Percentiles rank a stretch among this genome's conserved stretches.
Conservation (phyloP, 495 filamentous ascomycete genomes). For the Penicillium salamii region DNA sequence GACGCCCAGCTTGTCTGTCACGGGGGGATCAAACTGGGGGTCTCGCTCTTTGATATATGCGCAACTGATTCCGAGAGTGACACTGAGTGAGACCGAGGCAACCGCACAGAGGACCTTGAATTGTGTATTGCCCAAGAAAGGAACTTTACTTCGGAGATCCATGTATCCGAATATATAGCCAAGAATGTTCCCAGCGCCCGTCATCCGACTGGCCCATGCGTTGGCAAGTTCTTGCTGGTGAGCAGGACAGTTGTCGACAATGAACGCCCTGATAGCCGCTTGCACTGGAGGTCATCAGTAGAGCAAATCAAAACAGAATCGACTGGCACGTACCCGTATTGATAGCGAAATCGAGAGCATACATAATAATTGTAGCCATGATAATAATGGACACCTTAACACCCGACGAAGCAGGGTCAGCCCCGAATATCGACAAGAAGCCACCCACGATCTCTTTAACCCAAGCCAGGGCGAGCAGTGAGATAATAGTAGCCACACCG, state of each 20-base stretch:
- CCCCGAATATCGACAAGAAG: conserved; percentile 69
- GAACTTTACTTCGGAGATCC: conserved; percentile 65
- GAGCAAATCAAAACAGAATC: too few species aligned
- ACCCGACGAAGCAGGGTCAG: conserved; percentile 54
- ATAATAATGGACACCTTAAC: conserved; percentile 62
- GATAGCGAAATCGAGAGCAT: conserved; percentile 84
- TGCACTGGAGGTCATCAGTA: conserved; percentile 71
- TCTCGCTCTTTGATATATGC: conserved; percentile 71
- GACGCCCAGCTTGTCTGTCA: conserved; percentile 58
- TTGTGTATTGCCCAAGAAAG: conserved; percentile 78
- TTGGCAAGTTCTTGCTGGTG: conserved; percentile 91
- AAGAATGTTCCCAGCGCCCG: conserved; percentile 80
- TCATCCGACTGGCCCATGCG: conserved; percentile 78
- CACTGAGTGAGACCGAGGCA: conserved; percentile 64
- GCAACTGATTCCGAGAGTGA: conserved; percentile 66
- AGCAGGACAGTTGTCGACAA: conserved; percentile 82
- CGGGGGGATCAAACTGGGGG: conserved; percentile 64
- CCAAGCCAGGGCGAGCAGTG: conserved; percentile 78
- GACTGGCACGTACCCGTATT: conserved; percentile 81
- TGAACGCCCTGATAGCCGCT: conserved; percentile 83
- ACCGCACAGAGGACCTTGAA: conserved; percentile 88
- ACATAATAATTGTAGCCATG: conserved; percentile 77
- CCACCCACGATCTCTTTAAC: conserved; percentile 72
- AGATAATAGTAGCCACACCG: conserved; percentile 65
- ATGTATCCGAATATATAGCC: conserved; percentile 82